Percentiles rank a stretch among this genome's conserved stretches.
phyloP scores from a whole-genome alignment of 2,329 filamentous ascomycete genomes.

The Microcera coccophila region DNA sequence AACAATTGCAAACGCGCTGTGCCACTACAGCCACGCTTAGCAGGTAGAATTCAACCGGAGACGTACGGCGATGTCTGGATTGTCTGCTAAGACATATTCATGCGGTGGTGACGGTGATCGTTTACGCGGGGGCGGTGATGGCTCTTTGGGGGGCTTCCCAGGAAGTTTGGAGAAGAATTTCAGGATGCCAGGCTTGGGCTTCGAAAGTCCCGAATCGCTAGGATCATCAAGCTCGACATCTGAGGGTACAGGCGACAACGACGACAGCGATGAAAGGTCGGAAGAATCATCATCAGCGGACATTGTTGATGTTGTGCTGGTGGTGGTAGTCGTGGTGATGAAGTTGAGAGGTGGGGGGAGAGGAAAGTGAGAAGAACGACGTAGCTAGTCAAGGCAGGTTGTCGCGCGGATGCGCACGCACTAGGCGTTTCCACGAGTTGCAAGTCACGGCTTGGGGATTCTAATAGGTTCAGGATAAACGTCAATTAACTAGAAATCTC shows the following conservation, averaged over 20 bases:
- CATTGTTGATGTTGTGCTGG: constrained; percentile 43
- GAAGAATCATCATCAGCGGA: constrained; percentile 59
- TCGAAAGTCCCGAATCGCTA: constrained; percentile 32
- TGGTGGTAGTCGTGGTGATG: constrained; percentile 24
- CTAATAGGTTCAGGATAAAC: constrained; percentile 29
- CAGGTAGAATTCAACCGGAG: not conserved
- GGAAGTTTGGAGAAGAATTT: constrained; percentile 64
- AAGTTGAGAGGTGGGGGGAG: constrained; percentile 30
- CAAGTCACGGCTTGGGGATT: constrained; percentile 28
- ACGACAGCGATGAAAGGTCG: constrained; percentile 58
- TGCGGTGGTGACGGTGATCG: constrained; percentile 84
- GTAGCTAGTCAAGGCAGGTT: constrained; percentile 22
- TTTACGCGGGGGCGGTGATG: constrained; percentile 67
- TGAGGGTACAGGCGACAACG: constrained; percentile 42
- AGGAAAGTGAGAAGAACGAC: constrained; percentile 31
- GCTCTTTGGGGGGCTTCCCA: constrained; percentile 50
- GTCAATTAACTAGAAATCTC: constrained; percentile 19
- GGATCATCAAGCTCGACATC: constrained; percentile 50
- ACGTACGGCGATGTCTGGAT: constrained; percentile 87
- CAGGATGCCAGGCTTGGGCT: constrained; percentile 57
- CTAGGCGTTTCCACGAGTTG: constrained; percentile 29
- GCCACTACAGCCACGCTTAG: not conserved
- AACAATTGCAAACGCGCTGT: constrained; percentile 34
- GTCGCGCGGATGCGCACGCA: constrained; percentile 29
- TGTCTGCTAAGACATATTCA: constrained; percentile 85